Conservation (phyloP, 2,329 filamentous ascomycete genomes). For the Chalaropsis thielavioides region DNA sequence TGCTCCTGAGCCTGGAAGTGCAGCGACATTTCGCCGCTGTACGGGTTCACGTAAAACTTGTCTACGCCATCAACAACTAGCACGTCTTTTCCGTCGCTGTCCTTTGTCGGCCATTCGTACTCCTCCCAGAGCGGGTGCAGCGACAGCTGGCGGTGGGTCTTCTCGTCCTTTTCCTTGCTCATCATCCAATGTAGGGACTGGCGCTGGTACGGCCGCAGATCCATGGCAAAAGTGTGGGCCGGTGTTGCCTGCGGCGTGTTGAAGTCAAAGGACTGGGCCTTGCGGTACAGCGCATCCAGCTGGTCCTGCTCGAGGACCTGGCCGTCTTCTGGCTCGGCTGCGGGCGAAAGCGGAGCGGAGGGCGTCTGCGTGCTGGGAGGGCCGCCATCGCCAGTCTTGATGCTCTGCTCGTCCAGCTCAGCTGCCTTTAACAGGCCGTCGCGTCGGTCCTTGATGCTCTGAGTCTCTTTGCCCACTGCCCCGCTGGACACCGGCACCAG, state of each 20-base stretch:
- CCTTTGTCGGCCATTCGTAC: constrained; percentile 76
- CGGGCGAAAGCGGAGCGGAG: not conserved
- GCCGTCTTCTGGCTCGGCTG: constrained; percentile 38
- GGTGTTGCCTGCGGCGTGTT: constrained; percentile 77
- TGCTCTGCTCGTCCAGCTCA: constrained; percentile 57
- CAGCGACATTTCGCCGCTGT: constrained; percentile 83
- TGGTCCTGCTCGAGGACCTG: constrained; percentile 94
- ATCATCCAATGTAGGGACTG: constrained; percentile 97
- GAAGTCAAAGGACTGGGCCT: constrained; percentile 95
- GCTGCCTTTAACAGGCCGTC: constrained; percentile 75
- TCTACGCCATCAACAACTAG: constrained; percentile 47
- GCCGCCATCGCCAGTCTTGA: constrained; percentile 27
- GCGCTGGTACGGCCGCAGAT: constrained; percentile 82
- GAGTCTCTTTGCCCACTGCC: constrained; percentile 33
- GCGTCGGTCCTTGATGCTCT: constrained; percentile 53
- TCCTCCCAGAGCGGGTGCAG: constrained; percentile 99
- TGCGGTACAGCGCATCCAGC: constrained; percentile 83
- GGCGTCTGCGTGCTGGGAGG: not conserved
- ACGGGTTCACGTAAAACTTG: constrained; percentile 90
- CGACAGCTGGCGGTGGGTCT: constrained; percentile 54
- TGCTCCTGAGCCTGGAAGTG: constrained; percentile 90
- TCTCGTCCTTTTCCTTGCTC: constrained; percentile 72
- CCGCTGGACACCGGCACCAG: constrained; percentile 65
- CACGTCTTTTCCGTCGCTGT: constrained; percentile 68
- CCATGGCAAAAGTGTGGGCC: constrained; percentile 65